Conservation (phyloP, 495 filamentous ascomycete species). For the Penicillium maclennaniae region DNA sequence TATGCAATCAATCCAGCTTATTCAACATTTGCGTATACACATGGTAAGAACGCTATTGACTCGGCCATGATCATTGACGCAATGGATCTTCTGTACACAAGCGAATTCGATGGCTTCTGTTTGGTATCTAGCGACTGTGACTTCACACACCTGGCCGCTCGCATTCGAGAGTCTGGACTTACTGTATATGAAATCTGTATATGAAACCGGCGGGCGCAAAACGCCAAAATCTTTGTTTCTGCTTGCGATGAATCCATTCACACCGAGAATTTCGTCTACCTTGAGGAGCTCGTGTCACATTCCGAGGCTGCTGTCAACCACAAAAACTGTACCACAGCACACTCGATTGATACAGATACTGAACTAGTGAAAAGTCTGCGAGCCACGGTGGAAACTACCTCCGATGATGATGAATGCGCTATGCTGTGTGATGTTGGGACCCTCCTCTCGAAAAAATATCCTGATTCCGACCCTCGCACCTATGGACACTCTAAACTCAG, state of each 20-base stretch:
- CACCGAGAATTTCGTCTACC: slow-evolving; percentile 1
- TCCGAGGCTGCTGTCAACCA: background rate
- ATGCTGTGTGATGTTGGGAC: background rate
- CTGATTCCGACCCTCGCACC: slow-evolving; percentile 5
- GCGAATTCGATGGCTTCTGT: background rate
- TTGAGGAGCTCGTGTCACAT: slow-evolving; percentile 4
- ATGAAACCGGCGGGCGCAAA: slow-evolving; percentile 1
- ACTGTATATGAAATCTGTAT: slow-evolving; percentile 5
- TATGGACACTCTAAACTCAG: slow-evolving; percentile 3
- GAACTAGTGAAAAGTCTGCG: background rate
- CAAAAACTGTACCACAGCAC: background rate
- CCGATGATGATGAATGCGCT: slow-evolving; percentile 7
- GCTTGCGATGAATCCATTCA: slow-evolving; percentile 9
- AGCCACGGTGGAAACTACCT: slow-evolving; percentile 3
- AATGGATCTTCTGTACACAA: background rate
- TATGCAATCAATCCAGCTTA: background rate
- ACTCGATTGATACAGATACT: background rate
- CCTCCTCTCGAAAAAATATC: background rate
- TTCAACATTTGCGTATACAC: slow-evolving; percentile 1
- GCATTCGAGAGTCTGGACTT: slow-evolving; percentile 9
- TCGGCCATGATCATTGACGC: slow-evolving; percentile 4
- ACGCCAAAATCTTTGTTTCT: slow-evolving; percentile 7
- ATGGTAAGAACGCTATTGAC: slow-evolving; percentile 1
- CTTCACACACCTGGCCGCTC: slow-evolving; percentile 5
- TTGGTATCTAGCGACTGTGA: background rate